Evolutionary conservation across 805 yeast genomes (phyloP).

Genomic region (Pichia exigua): DNA sequence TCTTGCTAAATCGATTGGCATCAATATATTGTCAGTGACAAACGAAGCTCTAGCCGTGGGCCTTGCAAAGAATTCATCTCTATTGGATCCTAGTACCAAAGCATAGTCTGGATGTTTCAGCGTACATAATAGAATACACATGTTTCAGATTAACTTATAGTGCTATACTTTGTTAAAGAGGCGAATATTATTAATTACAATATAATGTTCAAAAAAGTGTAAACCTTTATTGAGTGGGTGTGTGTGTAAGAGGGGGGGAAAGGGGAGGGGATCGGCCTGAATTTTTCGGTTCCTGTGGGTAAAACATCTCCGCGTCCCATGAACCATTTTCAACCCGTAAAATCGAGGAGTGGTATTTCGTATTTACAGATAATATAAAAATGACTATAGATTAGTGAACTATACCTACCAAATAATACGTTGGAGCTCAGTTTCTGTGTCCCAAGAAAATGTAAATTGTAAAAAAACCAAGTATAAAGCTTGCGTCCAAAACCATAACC

Average conservation of each 20-base stretch:
- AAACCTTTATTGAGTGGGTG: background rate
- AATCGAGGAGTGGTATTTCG: background rate
- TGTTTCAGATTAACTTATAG: constrained; percentile 19
- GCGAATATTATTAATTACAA: too few species aligned
- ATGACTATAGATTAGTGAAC: background rate
- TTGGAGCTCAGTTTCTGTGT: constrained; percentile 50
- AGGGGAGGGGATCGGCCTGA: background rate
- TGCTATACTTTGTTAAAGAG: too few species aligned
- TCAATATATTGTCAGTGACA: constrained; percentile 33
- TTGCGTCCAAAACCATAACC: constrained; percentile 53
- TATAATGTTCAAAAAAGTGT: too few species aligned
- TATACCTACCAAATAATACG: constrained; percentile 79
- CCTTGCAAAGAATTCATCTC: constrained; percentile 79
- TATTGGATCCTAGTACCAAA: constrained; percentile 66
- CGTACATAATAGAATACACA: constrained; percentile 77
- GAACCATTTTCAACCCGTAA: background rate
- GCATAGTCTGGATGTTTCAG: constrained; percentile 67
- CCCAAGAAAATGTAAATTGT: constrained; percentile 60
- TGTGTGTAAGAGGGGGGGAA: too few species aligned
- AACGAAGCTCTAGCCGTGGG: constrained; percentile 54
- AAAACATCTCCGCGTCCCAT: background rate
- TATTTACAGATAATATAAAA: background rate
- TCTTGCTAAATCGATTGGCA: constrained; percentile 70
- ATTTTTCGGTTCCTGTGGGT: background rate
- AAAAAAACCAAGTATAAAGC: constrained; percentile 50